A percentile compares a stretch with the other conserved stretches of the same genome.
Evolutionary conservation across 768 basidiomycete genomes (phyloP).

Genomic region (Russula sp.): DNA sequence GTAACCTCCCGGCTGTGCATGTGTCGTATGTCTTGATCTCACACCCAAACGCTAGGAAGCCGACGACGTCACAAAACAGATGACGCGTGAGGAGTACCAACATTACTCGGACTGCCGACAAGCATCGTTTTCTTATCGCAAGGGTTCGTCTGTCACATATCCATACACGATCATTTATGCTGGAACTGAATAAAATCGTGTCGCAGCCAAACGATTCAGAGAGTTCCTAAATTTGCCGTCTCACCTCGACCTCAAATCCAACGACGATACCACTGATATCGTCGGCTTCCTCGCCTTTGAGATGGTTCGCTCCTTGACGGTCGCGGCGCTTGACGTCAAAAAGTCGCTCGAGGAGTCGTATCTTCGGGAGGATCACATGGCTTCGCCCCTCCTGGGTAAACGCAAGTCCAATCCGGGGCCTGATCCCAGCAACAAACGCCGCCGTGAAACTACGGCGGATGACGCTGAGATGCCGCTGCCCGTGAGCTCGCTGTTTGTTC

Average conservation of each 20-base stretch:
- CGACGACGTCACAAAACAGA: constrained; percentile 88
- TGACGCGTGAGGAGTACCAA: constrained; percentile 96
- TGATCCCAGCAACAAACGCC: constrained; percentile 37
- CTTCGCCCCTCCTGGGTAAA: constrained; percentile 60
- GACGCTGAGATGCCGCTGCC: constrained; percentile 58
- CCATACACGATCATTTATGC: background rate
- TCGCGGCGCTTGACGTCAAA: constrained; percentile 82
- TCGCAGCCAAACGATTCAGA: constrained; percentile 84
- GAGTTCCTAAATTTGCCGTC: constrained; percentile 88
- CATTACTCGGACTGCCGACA: constrained; percentile 96
- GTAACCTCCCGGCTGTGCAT: constrained; percentile 28
- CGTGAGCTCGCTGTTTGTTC: constrained; percentile 67
- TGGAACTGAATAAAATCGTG: background rate
- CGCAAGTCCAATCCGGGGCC: constrained; percentile 44
- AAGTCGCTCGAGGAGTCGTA: constrained; percentile 67
- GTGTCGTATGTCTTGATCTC: background rate
- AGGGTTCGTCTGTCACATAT: constrained; percentile 48
- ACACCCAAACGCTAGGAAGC: constrained; percentile 55
- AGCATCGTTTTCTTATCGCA: constrained; percentile 94
- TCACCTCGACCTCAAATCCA: constrained; percentile 80
- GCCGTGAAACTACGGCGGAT: constrained; percentile 49
- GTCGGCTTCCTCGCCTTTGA: constrained; percentile 97
- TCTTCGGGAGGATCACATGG: constrained; percentile 53
- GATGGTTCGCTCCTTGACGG: constrained; percentile 89
- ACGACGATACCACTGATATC: constrained; percentile 93